Percentiles rank a stretch among this genome's conserved stretches.
These are phyloP conservation scores for Amphirosellinia nigrospora DNA, from an alignment of 495 filamentous ascomycete genomes.

Conservation along the genomic window DNA sequence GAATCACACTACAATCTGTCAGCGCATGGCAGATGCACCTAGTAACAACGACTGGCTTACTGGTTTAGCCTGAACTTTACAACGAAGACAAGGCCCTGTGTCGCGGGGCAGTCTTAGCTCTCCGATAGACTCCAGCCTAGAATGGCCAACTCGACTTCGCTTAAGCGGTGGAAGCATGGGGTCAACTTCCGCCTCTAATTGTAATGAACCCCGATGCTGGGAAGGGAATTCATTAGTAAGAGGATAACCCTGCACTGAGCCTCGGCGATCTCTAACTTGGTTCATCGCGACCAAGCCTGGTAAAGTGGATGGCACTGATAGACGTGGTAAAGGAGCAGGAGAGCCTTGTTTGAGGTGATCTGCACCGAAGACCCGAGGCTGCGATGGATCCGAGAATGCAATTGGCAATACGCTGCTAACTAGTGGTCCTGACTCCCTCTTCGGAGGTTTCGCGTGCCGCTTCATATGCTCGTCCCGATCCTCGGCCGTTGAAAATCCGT, in stretches of 20 bases:
- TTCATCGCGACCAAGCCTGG: constrained; percentile 45
- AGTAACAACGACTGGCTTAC: constrained; percentile 33
- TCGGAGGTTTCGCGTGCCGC: constrained; percentile 47
- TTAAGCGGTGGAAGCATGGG: constrained; percentile 57
- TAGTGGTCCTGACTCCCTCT: constrained; percentile 53
- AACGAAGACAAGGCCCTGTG: constrained; percentile 53
- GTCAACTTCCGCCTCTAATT: constrained; percentile 54
- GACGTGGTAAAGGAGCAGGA: constrained; percentile 45
- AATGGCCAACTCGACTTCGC: constrained; percentile 53
- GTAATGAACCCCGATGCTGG: constrained; percentile 47
- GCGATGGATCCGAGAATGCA: constrained; percentile 44
- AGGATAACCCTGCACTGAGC: constrained; percentile 51
- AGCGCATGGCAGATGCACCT: background rate
- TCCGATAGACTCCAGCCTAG: constrained; percentile 55
- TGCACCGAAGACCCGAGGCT: constrained; percentile 40
- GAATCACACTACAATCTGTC: constrained; percentile 48
- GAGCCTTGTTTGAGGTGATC: constrained; percentile 35
- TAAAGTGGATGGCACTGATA: constrained; percentile 44
- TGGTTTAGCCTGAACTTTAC: constrained; percentile 48
- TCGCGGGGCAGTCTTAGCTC: constrained; percentile 55
- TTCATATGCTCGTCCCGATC: constrained; percentile 55
- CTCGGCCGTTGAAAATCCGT: constrained; percentile 52
- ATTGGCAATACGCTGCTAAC: constrained; percentile 46
- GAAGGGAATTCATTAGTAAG: constrained; percentile 48
- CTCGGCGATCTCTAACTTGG: constrained; percentile 50